Base-by-base conservation (phyloP, 2,329 filamentous ascomycete species). In the Penicillium carneum region DNA sequence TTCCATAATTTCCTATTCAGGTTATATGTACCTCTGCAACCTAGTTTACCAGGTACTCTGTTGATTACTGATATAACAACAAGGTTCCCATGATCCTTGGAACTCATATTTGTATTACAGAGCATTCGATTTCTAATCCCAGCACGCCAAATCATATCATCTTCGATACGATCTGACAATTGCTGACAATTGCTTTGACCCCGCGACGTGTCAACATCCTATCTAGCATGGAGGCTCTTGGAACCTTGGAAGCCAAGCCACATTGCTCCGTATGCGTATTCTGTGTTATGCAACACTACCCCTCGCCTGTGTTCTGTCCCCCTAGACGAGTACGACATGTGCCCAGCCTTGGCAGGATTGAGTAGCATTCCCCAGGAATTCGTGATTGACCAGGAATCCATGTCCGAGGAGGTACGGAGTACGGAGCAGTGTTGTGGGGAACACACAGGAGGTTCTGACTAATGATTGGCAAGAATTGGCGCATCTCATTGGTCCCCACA, bases 321-420 rank as follows among this genome's bases (percentile, higher is more conserved):
- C 47, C 20, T 49, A 38, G 33, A 38, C 20, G 31, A 47, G 23
- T 55, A 55, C 41, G 23, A 49, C 33, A 29, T 20, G 26, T 18
- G 26, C 26, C 18, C 33, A 53, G 56, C 18, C 56, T 59, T 59
- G 56, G 56, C 56, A 39, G 18, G 9, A 50, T 29, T 29, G 20
- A 54, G 46, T 38, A 45, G 49, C 49, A 59, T 59, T 59, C 56
- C 56, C 56, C 56, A 59, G 56, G 5, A 46, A 45, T 59, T 45
- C 10, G 16, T 36, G 18, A 10, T 51, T 36, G 20, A 52, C 48
- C 41, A 53, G 41, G 31, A 39, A 20, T 26, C 42, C n/a, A 47
- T 49, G 23, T n/a, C 33, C 33, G 4, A 14, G 31, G n/a, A 52
- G 56, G 23, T 26, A 26, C 23, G 23, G 23, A 26, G 23, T 26